Percentiles rank a stretch among this genome's conserved stretches.
Conservation (phyloP, 1,139 yeast species). For the Ogataea hybrid region DNA sequence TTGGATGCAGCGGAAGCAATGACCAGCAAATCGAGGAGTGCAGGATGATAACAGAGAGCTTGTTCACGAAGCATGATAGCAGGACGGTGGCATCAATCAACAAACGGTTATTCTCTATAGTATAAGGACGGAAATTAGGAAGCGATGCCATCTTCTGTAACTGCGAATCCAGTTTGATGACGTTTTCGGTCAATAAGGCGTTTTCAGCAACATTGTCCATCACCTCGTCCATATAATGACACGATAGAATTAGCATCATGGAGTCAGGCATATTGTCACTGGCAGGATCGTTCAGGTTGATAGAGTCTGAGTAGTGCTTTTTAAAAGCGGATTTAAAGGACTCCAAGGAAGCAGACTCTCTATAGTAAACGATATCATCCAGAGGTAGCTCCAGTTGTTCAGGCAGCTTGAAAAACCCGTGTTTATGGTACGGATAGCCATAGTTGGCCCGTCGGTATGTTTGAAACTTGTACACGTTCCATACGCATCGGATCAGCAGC, state of each 20-base stretch:
- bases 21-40: slow-evolving; percentile 30
- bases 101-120: slow-evolving; percentile 25
- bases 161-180: slow-evolving; percentile 26
- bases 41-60: slow-evolving; percentile 30
- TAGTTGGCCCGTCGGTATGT: slow-evolving; percentile 36
- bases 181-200: slow-evolving; percentile 26
- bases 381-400: slow-evolving; percentile 32
- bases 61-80: slow-evolving; percentile 31
- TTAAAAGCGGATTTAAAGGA: slow-evolving; percentile 17
- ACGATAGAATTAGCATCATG: slow-evolving; percentile 24
- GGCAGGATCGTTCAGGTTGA: slow-evolving; percentile 19
- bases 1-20: slow-evolving; percentile 32
- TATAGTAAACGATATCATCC: slow-evolving; percentile 30
- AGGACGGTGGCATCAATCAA: slow-evolving; percentile 36
- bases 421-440: slow-evolving; percentile 40
- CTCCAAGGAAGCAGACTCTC: slow-evolving; percentile 16
- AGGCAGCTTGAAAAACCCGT: slow-evolving; percentile 27
- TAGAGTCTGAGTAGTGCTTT: slow-evolving; percentile 14
- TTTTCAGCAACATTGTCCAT: slow-evolving; percentile 35
- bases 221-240: slow-evolving; percentile 33
- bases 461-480: slow-evolving; percentile 42
- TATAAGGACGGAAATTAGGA: slow-evolving; percentile 23
- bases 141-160: slow-evolving; percentile 23
- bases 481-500: slow-evolving; percentile 37
- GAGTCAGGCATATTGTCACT: slow-evolving; percentile 19